Evolutionary conservation across 2,329 filamentous ascomycete genomes (phyloP), one percentile per base, ranked within the genome.

Genomic region (Neocatenulostroma microsporum): DNA sequence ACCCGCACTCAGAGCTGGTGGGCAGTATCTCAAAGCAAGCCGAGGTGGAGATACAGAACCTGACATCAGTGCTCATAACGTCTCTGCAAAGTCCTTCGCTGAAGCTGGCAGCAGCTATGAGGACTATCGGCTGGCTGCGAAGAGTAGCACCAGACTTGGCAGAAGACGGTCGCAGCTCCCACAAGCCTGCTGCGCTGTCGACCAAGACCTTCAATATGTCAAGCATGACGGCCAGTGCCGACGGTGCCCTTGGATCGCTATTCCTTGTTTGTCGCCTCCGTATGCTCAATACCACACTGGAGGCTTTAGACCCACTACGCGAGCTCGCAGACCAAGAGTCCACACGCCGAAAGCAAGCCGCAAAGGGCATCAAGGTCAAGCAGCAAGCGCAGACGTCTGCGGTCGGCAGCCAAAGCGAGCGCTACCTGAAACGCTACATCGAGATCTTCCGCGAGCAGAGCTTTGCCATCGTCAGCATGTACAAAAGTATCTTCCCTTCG

Each of bases 381-480:
- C 70, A 66, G 11, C 67, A 72, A 37, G 9, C 37, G 11, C 13
- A 19, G 18, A 43, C n/a, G 15, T 41, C 14, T 48, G 53, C 62
- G 23, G 74, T 76, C 73, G 89, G 89, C 0, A 87, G 94, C 54
- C 91, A 96, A 59, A 95, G 88, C 1, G 91, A 96, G 60, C 76
- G 87, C 34, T 98, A 87, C 53, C 67, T 98, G 28, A 98, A 96
- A 61, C 76, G 88, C 31, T 98, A 94, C 61, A 84, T 98, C 51
- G 91, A 98, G 58, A 87, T 98, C 19, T 96, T 96, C 59, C 82
- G 91, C 35, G 91, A 98, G 62, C 91, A 98, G 62, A 94, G 85
- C 57, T 98, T 98, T 60, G 84, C 82, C 28, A 94, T 96, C 42
- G 78, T 96, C 19, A 94, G 86, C 40, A 86, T 96, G 73, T 95